Base-by-base conservation (phyloP, 2,329 filamentous ascomycete genomes). In the Cladobotryum protrusum region DNA sequence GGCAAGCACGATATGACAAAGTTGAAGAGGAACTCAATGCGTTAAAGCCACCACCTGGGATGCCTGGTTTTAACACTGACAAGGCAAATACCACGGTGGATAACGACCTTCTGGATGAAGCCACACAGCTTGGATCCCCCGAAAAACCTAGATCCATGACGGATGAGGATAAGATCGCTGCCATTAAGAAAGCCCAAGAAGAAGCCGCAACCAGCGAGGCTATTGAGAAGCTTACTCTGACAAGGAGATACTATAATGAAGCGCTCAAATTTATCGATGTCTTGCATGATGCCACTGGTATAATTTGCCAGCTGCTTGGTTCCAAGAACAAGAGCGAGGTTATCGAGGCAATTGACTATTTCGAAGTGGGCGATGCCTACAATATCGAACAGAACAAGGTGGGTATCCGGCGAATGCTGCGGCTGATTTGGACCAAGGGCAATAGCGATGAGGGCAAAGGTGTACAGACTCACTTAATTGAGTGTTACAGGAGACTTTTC, bases 391-490 rank as follows among this genome's bases (percentile, higher is more conserved):
- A 93, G 58, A 90, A 95, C 63, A 91, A 95, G 67, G 72, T 86
- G 14, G 93, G 95, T 50, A 97, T 99, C 62, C 82, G 92, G 52
- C 86, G 90, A 50, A 99, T 99, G 93, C 77, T 99, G 55, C 85
- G 92, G 47, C 77, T 99, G 17, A 99, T 99, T 67, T 99, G 93
- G 93, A 99, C 93, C 56, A 99, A 99, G 71, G 92, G 93, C 59
- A 99, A 97, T 70, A 97, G 90, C 61, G 93, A 99, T 62, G 95
- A 99, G 75, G 93, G 95, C 61, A 99, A 97, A 71, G 93, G 93
- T 49, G 91, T 99, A 2, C 95, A 99, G 65, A 88, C 87, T 2
- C 93, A 99, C 68, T 77, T 99, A 29, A 96, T 99, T 57, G 93
- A 99, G 59, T 96, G 89, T 67, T 99, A 99, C 74, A 93, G 87